Evolutionary conservation across 345 rosid genomes (phyloP), one percentile per base, ranked within the genome.

Genomic region (Gynandropsis gynandra): DNA sequence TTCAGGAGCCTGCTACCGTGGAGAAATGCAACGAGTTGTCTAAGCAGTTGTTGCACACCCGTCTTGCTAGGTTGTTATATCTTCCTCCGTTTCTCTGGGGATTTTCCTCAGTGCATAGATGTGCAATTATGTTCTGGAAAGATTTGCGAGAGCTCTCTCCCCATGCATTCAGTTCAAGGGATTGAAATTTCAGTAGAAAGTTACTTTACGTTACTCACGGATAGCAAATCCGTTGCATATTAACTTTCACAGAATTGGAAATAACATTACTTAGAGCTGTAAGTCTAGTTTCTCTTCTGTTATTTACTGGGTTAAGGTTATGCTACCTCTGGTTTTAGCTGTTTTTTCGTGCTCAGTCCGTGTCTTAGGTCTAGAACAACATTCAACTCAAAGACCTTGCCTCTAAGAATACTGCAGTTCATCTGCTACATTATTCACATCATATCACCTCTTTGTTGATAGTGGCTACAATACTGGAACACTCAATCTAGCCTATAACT

Each of bases 11-110:
- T 14, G 63, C 84, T 9, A 74, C 74, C 8, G 65, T 74, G 10
- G 83, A 81, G 75, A 84, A 70, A 58, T 84, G 94, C 71, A 66
- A 45, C 27, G 71, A 63, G 31, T 61, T 81, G 64, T 66, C 79
- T 8, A 79, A 81, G 74, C 86, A 81, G 44, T 50, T 84, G 67
- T 59, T 81, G 10, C 77, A 79, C 79, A 81, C 94, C 65, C 83
- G 84, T 54, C 84, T 81, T 16, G 85, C 84, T 4, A 81, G 89
- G 95, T 85, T 51, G 2, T 6, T 45, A 32, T 9, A 37, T 9
- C 44, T 40, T 2, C 11, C 16, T 20, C 20, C 45, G 4, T 35
- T 0, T 11, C 38, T 52, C 15, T 59, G 0, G 1, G 4, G 17
- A 49, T 10, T 58, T 47, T 13, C 2, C 29, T 18, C 7, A 0